These are phyloP conservation scores for Neotropicomus parvogracilis DNA, from an alignment of 1,284 basidiomycete species.

Conservation along the genomic window DNA sequence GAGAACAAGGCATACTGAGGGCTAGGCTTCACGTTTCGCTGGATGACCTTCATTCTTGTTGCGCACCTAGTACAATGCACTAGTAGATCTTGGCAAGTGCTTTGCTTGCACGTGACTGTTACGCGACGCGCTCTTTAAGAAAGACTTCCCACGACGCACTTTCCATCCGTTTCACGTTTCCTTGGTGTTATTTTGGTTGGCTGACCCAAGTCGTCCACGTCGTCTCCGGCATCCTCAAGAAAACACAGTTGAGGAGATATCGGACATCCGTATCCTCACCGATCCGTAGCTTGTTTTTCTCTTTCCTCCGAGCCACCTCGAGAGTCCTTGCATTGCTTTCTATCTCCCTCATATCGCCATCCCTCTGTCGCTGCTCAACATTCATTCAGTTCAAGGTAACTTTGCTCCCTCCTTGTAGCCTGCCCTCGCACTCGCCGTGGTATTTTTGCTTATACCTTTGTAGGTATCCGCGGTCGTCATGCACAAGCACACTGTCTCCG, in stretches of 20 bases:
- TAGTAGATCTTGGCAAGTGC: no score
- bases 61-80: no score
- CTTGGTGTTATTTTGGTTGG: constrained; percentile 21
- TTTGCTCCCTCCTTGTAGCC: background rate
- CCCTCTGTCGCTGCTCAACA: constrained; percentile 11
- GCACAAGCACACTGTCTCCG: constrained; percentile 32
- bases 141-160: constrained; percentile 27
- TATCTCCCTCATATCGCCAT: constrained; percentile 31
- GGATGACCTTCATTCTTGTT: background rate
- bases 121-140: constrained; percentile 36
- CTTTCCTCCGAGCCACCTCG: constrained; percentile 23
- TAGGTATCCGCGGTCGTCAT: constrained; percentile 23
- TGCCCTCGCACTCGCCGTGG: background rate
- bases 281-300: constrained; percentile 18
- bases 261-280: constrained; percentile 3
- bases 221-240: constrained; percentile 12
- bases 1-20: background rate
- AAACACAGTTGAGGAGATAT: constrained; percentile 5
- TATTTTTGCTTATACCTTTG: constrained; percentile 14
- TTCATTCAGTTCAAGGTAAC: constrained; percentile 22
- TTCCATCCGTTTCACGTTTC: constrained; percentile 31
- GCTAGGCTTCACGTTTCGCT: background rate
- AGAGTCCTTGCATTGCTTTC: constrained; percentile 14
- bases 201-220: constrained; percentile 12
- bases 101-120: constrained; percentile 34